phyloP scores from a whole-genome alignment of 805 yeast species.

The Huiozyma naganishii region DNA sequence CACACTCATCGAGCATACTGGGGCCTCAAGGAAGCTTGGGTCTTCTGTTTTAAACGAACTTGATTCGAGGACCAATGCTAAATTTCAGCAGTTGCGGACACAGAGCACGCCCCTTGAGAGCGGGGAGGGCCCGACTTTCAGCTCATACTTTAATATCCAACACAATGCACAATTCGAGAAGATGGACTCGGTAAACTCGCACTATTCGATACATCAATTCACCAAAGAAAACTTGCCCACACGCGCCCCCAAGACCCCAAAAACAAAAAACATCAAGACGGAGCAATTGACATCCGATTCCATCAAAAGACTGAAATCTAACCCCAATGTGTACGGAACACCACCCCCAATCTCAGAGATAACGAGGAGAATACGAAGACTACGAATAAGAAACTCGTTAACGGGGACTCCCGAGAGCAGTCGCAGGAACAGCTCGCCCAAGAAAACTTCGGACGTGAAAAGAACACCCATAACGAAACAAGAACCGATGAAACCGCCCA shows the following conservation, averaged over 20 bases:
- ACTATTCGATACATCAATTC: conserved; percentile 15
- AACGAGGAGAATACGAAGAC: conserved; percentile 19
- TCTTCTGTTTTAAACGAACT: conserved; percentile 27
- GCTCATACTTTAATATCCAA: conserved; percentile 9
- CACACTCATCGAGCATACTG: conserved; percentile 11
- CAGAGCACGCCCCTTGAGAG: not conserved
- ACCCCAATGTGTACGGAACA: conserved; percentile 1
- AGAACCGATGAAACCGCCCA: conserved; percentile 15
- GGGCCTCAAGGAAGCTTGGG: conserved; percentile 27
- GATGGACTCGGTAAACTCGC: conserved; percentile 27
- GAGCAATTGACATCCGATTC: conserved; percentile 2
- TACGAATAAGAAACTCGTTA: conserved; percentile 12
- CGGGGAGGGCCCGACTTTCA: not conserved
- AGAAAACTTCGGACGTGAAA: conserved; percentile 2
- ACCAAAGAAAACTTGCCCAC: not conserved
- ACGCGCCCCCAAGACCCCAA: conserved; percentile 6
- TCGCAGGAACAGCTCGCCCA: not conserved
- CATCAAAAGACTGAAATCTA: conserved; percentile 6
- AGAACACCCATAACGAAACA: conserved; percentile 13
- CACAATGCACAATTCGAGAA: conserved; percentile 20
- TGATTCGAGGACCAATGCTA: conserved; percentile 25
- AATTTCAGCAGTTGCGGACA: conserved; percentile 8
- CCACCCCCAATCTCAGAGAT: conserved; percentile 16
- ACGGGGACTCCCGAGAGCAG: not conserved
- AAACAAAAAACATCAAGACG: conserved; percentile 3